phyloP scores from a whole-genome alignment of 352 stramenopile species.

The Blastocystis sp. region DNA sequence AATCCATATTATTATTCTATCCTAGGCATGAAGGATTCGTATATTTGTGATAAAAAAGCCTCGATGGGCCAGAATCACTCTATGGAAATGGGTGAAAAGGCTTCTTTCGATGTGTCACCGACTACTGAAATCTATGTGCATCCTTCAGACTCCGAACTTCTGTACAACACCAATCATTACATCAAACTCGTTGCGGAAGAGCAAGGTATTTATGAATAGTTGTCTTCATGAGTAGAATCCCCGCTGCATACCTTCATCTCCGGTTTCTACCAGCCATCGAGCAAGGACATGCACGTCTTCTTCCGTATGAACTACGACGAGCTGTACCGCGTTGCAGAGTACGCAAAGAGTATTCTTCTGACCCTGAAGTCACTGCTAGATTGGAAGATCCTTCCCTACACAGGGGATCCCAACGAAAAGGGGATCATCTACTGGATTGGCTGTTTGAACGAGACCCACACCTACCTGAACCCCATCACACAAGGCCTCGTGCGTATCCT shows the following conservation, averaged over 20 bases:
- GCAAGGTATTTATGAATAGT: not conserved
- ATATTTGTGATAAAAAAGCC: not conserved
- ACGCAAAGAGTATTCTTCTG: constrained; percentile 30
- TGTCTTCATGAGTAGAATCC: not conserved
- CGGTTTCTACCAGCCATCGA: constrained; percentile 42
- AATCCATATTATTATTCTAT: not conserved
- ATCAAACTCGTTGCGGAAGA: not conserved
- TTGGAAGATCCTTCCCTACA: constrained; percentile 50
- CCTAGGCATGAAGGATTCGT: not conserved
- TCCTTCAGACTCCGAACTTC: not conserved
- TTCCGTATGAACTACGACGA: constrained; percentile 29
- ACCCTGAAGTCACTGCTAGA: not conserved
- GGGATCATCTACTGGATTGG: constrained; percentile 70
- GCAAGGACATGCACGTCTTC: constrained; percentile 20
- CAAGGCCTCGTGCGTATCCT: constrained; percentile 24
- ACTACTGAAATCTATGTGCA: not conserved
- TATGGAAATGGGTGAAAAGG: not conserved
- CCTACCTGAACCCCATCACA: constrained; percentile 59
- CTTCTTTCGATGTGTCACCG: not conserved
- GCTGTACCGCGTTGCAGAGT: constrained; percentile 26
- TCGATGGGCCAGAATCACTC: not conserved
- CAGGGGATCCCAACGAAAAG: constrained; percentile 35
- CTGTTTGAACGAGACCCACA: constrained; percentile 33
- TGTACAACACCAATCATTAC: not conserved
- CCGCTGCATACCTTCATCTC: constrained; percentile 21